phyloP scores from a whole-genome alignment of 2,329 filamentous ascomycete species.

The Bipolaris zeicola region DNA sequence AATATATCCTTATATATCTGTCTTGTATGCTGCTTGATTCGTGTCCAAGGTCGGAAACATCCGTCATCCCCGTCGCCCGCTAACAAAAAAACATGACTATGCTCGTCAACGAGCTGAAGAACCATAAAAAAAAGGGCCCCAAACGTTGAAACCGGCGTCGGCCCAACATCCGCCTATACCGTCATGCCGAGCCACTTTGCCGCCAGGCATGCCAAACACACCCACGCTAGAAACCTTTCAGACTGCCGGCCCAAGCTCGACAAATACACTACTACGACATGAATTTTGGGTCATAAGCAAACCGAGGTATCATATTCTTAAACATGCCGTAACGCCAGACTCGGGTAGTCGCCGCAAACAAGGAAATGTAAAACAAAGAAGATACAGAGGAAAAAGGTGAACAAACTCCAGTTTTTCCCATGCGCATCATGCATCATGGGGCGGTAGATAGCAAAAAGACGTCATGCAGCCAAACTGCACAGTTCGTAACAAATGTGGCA shows the following conservation, averaged over 20 bases:
- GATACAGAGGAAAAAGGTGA: neutral
- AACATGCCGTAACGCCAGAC: conserved; percentile 19
- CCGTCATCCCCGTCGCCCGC: conserved; percentile 17
- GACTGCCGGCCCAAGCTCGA: neutral
- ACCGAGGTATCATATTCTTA: conserved; percentile 21
- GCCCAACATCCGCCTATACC: conserved; percentile 4
- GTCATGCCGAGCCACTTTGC: neutral
- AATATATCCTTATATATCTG: conserved; percentile 10
- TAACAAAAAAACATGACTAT: conserved; percentile 10
- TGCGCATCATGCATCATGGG: conserved; percentile 14
- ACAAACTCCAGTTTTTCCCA: conserved; percentile 13
- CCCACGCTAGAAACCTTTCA: conserved; percentile 1
- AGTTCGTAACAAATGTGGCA: neutral
- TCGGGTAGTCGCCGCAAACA: conserved; percentile 9
- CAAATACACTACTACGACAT: conserved; percentile 3
- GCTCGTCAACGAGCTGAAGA: conserved; percentile 8
- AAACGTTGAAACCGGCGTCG: conserved; percentile 1
- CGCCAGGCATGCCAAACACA: conserved; percentile 1
- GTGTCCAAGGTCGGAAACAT: conserved; percentile 14
- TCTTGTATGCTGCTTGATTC: conserved; percentile 11
- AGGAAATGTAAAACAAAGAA: neutral
- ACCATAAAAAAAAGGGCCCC: neutral
- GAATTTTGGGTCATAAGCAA: conserved; percentile 11
- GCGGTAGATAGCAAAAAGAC: conserved; percentile 6
- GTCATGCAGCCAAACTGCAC: neutral